Base-by-base conservation (phyloP, 2,329 filamentous ascomycete genomes). In the Arthrocladium fulminans region DNA sequence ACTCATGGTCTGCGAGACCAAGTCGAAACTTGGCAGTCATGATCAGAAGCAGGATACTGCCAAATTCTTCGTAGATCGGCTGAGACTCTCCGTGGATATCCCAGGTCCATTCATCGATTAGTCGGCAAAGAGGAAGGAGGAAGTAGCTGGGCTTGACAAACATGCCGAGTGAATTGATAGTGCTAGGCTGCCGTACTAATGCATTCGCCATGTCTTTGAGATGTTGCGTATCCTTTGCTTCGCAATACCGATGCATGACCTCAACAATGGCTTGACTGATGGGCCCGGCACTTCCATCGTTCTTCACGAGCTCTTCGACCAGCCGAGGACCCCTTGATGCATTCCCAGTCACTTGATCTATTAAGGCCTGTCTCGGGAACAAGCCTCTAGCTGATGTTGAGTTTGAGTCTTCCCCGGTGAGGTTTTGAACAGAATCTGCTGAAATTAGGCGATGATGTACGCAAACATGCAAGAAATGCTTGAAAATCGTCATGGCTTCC, bases 231-330 rank as follows among this genome's bases (percentile, higher is more conserved):
- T 80, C 79, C 60, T 78, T 79, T 39, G 71, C 74, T 20, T 71
- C 67, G 58, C 77, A 81, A 22, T 81, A 69, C 52, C 71, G 71
- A 50, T 75, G 67, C 64, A 80, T 73, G 63, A 83, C 82, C 70
- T 87, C 84, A 32, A 81, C 78, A 38, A 89, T 72, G 2, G 88
- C 89, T 51, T 83, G 81, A 44, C 84, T 85, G 15, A 94, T 86
- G 2, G 88, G 87, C 2, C 86, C 88, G 2, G 87, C 87, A 63
- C 96, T 96, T 1, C 90, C 90, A 59, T 94, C 87, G 76, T 92
- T 88, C 44, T 83, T 84, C 49, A 95, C 88, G 20, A 98, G 73
- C 59, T 94, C 88, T 32, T 81, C 78, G 34, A 96, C 79, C 25
- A 94, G 73, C 37, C 81, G 77, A 55, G 88, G 84, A 1, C 86